These are phyloP conservation scores for Daedaleopsis nitida DNA, from an alignment of 768 basidiomycete genomes.

Conservation along the genomic window DNA sequence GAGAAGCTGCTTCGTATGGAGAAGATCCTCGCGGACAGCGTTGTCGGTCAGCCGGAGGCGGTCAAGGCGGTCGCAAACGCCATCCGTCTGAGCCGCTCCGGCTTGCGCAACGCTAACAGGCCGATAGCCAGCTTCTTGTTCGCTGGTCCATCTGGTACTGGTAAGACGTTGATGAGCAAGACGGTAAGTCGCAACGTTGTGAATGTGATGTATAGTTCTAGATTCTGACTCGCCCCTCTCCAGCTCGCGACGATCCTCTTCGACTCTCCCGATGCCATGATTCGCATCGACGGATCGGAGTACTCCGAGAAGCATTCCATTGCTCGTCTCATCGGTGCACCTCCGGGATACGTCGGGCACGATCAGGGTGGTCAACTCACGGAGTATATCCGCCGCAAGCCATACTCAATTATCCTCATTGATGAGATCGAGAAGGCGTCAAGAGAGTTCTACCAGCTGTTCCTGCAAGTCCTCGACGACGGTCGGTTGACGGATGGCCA, in stretches of 20 bases:
- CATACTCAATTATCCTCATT: constrained; percentile 83
- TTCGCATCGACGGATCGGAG: constrained; percentile 90
- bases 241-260: constrained; percentile 89
- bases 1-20: constrained; percentile 90
- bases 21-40: constrained; percentile 70
- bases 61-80: constrained; percentile 94
- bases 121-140: constrained; percentile 94
- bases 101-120: constrained; percentile 83
- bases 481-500: constrained; percentile 92
- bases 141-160: constrained; percentile 89
- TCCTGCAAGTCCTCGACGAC: constrained; percentile 88
- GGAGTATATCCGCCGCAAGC: constrained; percentile 90
- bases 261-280: constrained; percentile 89
- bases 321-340: constrained; percentile 69
- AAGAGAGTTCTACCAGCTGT: constrained; percentile 69
- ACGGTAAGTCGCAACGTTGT: constrained; percentile 53
- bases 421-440: constrained; percentile 93
- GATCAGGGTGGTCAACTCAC: constrained; percentile 90
- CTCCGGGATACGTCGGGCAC: constrained; percentile 91
- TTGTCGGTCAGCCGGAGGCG: constrained; percentile 90
- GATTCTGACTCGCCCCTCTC: constrained; percentile 19
- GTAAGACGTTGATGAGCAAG: constrained; percentile 89
- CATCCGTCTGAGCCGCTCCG: constrained; percentile 88
- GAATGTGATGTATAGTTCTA: not conserved
- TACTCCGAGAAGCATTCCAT: constrained; percentile 86